Conservation (phyloP, 441 rosid genomes). For the Aquilaria agallochum region DNA sequence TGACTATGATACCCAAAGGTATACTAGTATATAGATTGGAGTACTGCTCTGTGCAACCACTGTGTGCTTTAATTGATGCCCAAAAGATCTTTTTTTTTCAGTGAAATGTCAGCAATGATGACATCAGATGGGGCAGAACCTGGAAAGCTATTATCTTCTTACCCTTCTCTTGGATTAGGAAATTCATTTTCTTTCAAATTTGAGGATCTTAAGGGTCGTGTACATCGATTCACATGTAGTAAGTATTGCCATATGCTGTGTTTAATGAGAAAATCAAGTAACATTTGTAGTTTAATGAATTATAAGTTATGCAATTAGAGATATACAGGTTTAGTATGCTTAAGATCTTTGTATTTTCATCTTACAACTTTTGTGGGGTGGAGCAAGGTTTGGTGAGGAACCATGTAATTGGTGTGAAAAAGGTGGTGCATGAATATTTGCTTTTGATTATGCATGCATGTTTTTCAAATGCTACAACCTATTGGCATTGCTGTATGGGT, state of each 20-base stretch:
- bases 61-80: slow-evolving; percentile 18
- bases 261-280: too few relatives aligned
- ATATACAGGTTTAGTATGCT: too few relatives aligned
- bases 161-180: slow-evolving; percentile 62
- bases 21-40: slow-evolving; percentile 15
- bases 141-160: slow-evolving; percentile 39
- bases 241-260: slow-evolving; percentile 18
- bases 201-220: slow-evolving; percentile 66
- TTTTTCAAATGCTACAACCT: too few relatives aligned
- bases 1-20: slow-evolving; percentile 78
- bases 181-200: slow-evolving; percentile 73
- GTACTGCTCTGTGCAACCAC: slow-evolving; percentile 12
- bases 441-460: too few relatives aligned
- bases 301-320: too few relatives aligned
- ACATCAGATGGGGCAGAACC: slow-evolving; percentile 60
- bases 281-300: too few relatives aligned
- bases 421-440: too few relatives aligned
- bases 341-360: too few relatives aligned
- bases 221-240: slow-evolving; percentile 75
- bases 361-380: too few relatives aligned
- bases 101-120: slow-evolving; percentile 75
- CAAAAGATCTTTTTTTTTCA: slow-evolving; percentile 25
- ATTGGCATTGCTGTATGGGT: too few relatives aligned
- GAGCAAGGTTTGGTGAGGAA: too few relatives aligned
- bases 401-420: too few relatives aligned